Conservation (phyloP, 1,139 yeast genomes). For the Sugiyamaella neomexicana region DNA sequence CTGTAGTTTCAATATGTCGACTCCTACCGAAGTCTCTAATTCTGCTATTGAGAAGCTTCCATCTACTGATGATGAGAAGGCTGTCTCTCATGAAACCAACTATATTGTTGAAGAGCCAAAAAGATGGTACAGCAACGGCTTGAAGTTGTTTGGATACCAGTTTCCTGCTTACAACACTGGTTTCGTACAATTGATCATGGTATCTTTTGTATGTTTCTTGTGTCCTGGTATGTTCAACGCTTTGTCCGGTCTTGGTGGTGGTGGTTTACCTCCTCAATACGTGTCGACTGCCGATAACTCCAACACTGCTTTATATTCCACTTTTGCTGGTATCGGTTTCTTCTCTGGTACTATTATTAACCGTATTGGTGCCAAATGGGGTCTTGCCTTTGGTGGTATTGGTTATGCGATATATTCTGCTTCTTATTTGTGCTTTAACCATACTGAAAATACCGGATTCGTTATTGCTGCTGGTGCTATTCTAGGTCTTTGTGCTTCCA, state of each 20-base stretch:
- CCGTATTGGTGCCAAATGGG: constrained; percentile 50
- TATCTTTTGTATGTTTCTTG: constrained; percentile 37
- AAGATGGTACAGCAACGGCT: constrained; percentile 29
- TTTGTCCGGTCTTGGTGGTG: constrained; percentile 54
- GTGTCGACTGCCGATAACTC: constrained; percentile 51
- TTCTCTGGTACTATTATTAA: constrained; percentile 62
- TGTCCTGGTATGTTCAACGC: constrained; percentile 57
- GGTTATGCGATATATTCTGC: constrained; percentile 60
- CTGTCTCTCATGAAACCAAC: constrained; percentile 4
- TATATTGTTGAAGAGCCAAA: constrained; percentile 12
- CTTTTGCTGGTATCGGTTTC: constrained; percentile 57
- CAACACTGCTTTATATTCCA: constrained; percentile 55
- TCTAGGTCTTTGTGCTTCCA: constrained; percentile 58
- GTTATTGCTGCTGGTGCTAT: constrained; percentile 61
- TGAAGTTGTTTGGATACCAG: constrained; percentile 22
- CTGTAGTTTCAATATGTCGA: constrained; percentile 1
- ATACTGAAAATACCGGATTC: constrained; percentile 53
- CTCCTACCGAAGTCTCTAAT: constrained; percentile 6
- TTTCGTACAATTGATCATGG: constrained; percentile 34
- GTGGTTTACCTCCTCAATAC: constrained; percentile 46
- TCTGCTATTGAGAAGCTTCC: constrained; percentile 1
- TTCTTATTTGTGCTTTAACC: constrained; percentile 51
- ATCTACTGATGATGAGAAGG: constrained; percentile 15
- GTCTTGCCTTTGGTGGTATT: constrained; percentile 54
- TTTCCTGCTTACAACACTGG: constrained; percentile 30